Evolutionary conservation across 371 early-diverging fungal species (phyloP).

Genomic region (Catenaria anguillulae): DNA sequence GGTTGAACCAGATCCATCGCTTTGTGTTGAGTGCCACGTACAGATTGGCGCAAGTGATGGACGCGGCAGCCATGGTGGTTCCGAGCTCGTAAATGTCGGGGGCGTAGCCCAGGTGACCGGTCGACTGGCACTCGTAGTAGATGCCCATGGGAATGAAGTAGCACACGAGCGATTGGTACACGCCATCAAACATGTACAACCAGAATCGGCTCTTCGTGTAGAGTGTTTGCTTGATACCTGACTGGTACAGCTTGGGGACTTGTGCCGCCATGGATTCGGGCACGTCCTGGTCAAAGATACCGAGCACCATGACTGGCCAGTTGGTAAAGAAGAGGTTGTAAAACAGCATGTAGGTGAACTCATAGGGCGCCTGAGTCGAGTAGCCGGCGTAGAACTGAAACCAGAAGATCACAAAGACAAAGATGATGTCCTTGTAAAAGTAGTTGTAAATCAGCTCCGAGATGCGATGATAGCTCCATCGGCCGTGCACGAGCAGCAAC

Average conservation of each 20-base stretch:
- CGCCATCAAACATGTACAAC: constrained; percentile 60
- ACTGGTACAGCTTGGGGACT: constrained; percentile 73
- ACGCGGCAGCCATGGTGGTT: constrained; percentile 53
- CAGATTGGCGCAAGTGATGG: constrained; percentile 62
- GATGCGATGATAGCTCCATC: constrained; percentile 68
- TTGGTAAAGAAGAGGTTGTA: constrained; percentile 62
- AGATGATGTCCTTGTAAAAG: constrained; percentile 63
- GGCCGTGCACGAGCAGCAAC: constrained; percentile 62
- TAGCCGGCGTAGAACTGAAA: constrained; percentile 56
- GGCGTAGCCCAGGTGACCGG: constrained; percentile 36
- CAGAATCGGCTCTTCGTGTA: constrained; percentile 71
- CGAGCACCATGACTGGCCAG: constrained; percentile 39
- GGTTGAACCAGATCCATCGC: constrained; percentile 56
- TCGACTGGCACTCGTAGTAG: constrained; percentile 25
- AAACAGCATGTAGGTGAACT: constrained; percentile 16
- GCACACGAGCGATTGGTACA: constrained; percentile 74
- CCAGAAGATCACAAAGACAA: constrained; percentile 64
- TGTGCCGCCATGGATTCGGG: constrained; percentile 46
- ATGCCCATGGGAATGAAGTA: constrained; percentile 50
- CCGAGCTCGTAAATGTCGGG: constrained; percentile 57
- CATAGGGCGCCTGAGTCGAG: background rate
- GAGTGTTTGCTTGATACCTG: constrained; percentile 65
- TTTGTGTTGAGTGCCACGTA: constrained; percentile 57
- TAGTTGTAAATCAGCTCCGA: constrained; percentile 61
- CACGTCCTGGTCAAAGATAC: constrained; percentile 76